phyloP scores from a whole-genome alignment of 148 eudicot genomes.

The Linanthus parryae region DNA sequence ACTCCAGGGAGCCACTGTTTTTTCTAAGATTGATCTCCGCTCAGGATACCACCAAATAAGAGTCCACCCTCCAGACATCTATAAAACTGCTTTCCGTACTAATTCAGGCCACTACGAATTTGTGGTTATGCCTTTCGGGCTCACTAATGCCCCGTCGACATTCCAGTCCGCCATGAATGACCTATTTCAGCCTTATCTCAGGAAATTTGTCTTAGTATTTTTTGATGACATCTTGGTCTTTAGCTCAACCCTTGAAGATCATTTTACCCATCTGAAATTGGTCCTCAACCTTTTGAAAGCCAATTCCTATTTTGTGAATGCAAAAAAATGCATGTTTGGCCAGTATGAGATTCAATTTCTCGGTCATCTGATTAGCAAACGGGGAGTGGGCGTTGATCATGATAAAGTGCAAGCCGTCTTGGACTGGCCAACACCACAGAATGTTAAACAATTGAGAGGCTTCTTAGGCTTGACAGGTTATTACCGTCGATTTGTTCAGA shows the following conservation, averaged over 20 bases:
- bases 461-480: neutral
- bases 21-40: neutral
- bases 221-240: neutral
- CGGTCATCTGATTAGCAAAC: neutral
- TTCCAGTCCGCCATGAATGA: neutral
- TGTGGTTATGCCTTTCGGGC: slow-evolving; percentile 1
- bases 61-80: neutral
- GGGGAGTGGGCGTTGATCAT: neutral
- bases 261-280: neutral
- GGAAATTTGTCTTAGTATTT: neutral
- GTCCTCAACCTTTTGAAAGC: neutral
- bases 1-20: neutral
- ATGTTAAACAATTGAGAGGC: neutral
- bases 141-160: neutral
- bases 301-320: neutral
- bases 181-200: neutral
- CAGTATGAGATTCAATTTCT: neutral
- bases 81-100: too few species aligned
- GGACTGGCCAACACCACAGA: neutral
- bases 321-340: neutral
- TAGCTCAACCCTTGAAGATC: neutral
- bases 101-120: too few species aligned
- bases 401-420: neutral
- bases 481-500: neutral
- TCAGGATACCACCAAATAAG: neutral